A percentile compares a stretch with the other conserved stretches of the same genome.
phyloP scores from a whole-genome alignment of 768 basidiomycete genomes.

The Hirschioporus abietinus region DNA sequence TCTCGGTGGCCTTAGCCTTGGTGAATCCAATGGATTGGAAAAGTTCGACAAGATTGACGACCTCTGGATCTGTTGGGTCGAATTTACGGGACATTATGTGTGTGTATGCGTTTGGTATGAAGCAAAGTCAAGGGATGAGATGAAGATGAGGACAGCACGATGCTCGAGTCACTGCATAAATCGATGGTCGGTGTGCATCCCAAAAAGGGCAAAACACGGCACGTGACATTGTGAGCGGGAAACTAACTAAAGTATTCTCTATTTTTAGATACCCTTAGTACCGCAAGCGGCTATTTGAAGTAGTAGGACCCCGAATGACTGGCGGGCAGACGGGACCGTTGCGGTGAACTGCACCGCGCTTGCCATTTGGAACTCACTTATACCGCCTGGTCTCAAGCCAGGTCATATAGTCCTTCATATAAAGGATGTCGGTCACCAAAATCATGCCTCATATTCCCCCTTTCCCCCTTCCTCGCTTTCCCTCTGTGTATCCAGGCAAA shows the following conservation, averaged over 20 bases:
- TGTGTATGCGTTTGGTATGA: not conserved
- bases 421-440: not conserved
- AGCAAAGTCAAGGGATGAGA: not conserved
- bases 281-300: too few species aligned
- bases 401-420: not conserved
- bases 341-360: not conserved
- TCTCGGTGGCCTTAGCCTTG: slow-evolving; percentile 74
- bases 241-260: too few species aligned
- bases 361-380: not conserved
- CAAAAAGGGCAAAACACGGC: not conserved
- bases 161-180: not conserved
- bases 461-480: not conserved
- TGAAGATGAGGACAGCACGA: not conserved
- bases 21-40: slow-evolving; percentile 79
- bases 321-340: not conserved
- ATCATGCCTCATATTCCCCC: not conserved
- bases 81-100: slow-evolving; percentile 23
- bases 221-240: not conserved
- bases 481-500: not conserved
- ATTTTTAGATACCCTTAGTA: too few species aligned
- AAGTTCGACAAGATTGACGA: slow-evolving; percentile 38
- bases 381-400: not conserved
- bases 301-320: not conserved
- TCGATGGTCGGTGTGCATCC: not conserved
- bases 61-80: slow-evolving; percentile 32